Percentiles rank a stretch among this genome's conserved stretches.
These are phyloP conservation scores for Claviceps monticola DNA, from an alignment of 2,329 filamentous ascomycete genomes.

Conservation along the genomic window DNA sequence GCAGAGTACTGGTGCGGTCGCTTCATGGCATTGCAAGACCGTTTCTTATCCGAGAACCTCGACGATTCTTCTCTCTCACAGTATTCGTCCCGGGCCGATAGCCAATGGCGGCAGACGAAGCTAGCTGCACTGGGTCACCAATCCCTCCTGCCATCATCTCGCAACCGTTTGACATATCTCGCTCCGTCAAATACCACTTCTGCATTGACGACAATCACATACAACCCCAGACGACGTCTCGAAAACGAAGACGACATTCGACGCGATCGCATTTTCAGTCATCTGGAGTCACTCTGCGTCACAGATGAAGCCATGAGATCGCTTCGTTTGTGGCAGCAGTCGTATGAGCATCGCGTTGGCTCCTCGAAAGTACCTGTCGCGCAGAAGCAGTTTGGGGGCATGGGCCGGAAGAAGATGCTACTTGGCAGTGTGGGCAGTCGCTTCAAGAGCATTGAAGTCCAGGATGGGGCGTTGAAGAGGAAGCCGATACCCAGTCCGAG, in stretches of 20 bases:
- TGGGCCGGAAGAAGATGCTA: slow-evolving; percentile 5
- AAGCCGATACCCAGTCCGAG: slow-evolving; percentile 2
- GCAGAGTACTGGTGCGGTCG: slow-evolving; percentile 49
- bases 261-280: slow-evolving; percentile 28
- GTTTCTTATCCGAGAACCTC: slow-evolving; percentile 18
- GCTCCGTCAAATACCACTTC: slow-evolving; percentile 20
- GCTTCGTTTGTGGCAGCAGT: slow-evolving; percentile 34
- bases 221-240: slow-evolving; percentile 6
- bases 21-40: slow-evolving; percentile 42
- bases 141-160: neutral
- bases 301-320: slow-evolving; percentile 34
- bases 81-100: neutral
- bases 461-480: slow-evolving; percentile 8
- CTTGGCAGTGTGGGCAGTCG: slow-evolving; percentile 1
- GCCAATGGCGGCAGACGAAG: neutral
- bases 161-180: slow-evolving; percentile 14
- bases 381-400: slow-evolving; percentile 18
- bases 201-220: slow-evolving; percentile 14
- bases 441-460: slow-evolving; percentile 8
- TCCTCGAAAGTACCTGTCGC: slow-evolving; percentile 27
- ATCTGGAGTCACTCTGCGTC: slow-evolving; percentile 32
- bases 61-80: slow-evolving; percentile 3
- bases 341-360: slow-evolving; percentile 28
- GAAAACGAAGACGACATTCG: slow-evolving; percentile 29
- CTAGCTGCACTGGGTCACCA: neutral